phyloP scores from a whole-genome alignment of 345 rosid genomes.

The Dovyalis caffra region DNA sequence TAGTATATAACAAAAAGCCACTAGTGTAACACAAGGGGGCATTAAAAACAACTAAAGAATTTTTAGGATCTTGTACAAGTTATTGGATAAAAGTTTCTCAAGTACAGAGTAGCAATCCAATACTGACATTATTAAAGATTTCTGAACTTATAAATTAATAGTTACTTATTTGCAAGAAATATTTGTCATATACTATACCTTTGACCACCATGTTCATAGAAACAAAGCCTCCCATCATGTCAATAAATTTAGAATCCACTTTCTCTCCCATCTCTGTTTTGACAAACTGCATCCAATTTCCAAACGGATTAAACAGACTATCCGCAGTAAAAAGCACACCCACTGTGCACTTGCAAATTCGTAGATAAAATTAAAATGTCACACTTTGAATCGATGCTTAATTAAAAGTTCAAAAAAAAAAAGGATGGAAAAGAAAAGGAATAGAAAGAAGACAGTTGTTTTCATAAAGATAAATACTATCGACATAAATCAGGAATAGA shows the following conservation, averaged over 20 bases:
- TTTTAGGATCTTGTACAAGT: not conserved
- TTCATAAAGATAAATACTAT: not conserved
- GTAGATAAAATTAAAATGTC: not conserved
- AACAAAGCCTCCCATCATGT: slow-evolving; percentile 66
- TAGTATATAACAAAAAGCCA: too few relatives aligned
- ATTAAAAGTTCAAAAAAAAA: not conserved
- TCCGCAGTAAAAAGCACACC: not conserved
- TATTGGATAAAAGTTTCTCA: not conserved
- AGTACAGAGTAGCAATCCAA: not conserved
- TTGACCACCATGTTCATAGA: slow-evolving; percentile 70
- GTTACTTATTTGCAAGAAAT: not conserved
- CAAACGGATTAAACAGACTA: not conserved
- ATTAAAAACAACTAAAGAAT: too few relatives aligned
- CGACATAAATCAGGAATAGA: slow-evolving; percentile 5
- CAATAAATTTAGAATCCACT: slow-evolving; percentile 29
- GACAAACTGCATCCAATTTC: slow-evolving; percentile 66
- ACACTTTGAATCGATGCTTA: not conserved
- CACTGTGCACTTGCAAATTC: not conserved
- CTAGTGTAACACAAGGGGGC: too few relatives aligned
- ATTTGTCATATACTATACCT: slow-evolving; percentile 41
- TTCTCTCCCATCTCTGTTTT: slow-evolving; percentile 54
- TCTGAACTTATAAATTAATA: too few relatives aligned
- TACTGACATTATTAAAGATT: not conserved
- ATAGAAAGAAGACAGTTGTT: not conserved
- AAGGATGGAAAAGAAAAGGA: not conserved